A percentile compares a stretch with the other conserved stretches of the same genome.
Evolutionary conservation across 108 stramenopile genomes (phyloP).

Genomic region (Ochromonas danica): DNA sequence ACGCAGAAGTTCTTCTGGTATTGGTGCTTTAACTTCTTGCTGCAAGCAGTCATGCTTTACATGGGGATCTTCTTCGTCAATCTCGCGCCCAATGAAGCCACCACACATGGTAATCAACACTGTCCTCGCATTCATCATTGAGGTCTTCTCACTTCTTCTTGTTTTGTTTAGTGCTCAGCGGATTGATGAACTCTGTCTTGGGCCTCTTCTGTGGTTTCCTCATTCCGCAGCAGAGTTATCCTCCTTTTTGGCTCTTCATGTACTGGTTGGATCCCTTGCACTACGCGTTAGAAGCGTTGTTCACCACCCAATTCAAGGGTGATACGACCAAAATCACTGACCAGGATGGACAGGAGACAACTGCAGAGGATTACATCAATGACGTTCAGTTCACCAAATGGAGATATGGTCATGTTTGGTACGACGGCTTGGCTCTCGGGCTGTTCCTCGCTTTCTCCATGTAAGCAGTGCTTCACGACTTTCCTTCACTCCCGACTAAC

Average conservation of each 20-base stretch:
- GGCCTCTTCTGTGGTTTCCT: too few species aligned
- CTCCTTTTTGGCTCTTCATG: constrained; percentile 12
- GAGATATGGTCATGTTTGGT: neutral
- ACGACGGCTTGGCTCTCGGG: neutral
- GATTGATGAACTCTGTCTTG: neutral
- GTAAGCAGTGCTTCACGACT: too few species aligned
- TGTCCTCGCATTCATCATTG: neutral
- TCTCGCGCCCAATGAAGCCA: too few species aligned
- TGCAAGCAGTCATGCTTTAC: neutral
- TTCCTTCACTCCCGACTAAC: too few species aligned
- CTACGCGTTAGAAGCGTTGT: too few species aligned
- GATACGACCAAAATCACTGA: neutral
- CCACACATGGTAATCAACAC: neutral
- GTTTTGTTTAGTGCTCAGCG: neutral
- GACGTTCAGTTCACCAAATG: neutral
- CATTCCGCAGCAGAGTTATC: neutral
- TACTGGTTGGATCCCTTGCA: too few species aligned
- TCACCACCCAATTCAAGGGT: constrained; percentile 10
- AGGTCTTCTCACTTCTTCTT: neutral
- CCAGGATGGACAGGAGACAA: neutral
- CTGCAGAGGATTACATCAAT: constrained; percentile 2
- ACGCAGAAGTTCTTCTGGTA: constrained; percentile 49
- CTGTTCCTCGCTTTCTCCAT: neutral
- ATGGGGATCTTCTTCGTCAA: neutral
- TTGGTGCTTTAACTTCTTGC: constrained; percentile 34